A percentile compares a stretch with the other conserved stretches of the same genome.
phyloP scores from a whole-genome alignment of 176 grass and related monocot species.

The Raddia distichophylla region DNA sequence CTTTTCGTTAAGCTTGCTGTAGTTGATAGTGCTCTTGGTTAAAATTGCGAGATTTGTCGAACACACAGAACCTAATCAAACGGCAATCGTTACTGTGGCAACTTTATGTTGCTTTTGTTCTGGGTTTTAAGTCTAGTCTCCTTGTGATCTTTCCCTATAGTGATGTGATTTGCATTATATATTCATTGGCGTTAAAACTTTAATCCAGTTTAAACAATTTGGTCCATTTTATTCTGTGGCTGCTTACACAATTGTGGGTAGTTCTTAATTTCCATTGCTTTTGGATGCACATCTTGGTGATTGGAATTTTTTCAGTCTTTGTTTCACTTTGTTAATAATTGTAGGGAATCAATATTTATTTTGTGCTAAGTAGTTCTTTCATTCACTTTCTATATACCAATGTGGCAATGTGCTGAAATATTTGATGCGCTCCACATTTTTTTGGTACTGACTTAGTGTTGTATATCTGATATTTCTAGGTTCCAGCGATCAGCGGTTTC shows the following conservation, averaged over 20 bases:
- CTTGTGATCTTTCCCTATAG: background rate
- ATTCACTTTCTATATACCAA: background rate
- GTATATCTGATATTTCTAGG: constrained; percentile 21
- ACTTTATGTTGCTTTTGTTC: background rate
- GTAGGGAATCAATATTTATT: background rate
- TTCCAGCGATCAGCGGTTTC: constrained; percentile 35
- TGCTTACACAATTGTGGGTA: background rate
- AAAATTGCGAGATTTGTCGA: background rate
- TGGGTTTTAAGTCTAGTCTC: background rate
- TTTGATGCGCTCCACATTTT: background rate
- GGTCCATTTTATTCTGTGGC: background rate
- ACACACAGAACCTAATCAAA: background rate
- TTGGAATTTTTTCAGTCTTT: background rate
- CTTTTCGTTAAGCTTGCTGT: background rate
- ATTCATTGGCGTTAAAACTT: background rate
- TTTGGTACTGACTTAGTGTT: constrained; percentile 5
- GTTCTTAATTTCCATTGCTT: background rate
- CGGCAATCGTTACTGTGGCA: background rate
- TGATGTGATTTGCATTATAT: background rate
- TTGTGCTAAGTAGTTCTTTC: background rate
- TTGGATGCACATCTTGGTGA: background rate
- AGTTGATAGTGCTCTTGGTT: too few relatives aligned
- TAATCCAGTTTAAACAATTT: background rate
- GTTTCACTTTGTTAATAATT: background rate
- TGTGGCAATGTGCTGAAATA: background rate